Evolutionary conservation across 75 land plant genomes (phyloP), one percentile per base, ranked within the genome.

Genomic region (Sequoia sempervirens): DNA sequence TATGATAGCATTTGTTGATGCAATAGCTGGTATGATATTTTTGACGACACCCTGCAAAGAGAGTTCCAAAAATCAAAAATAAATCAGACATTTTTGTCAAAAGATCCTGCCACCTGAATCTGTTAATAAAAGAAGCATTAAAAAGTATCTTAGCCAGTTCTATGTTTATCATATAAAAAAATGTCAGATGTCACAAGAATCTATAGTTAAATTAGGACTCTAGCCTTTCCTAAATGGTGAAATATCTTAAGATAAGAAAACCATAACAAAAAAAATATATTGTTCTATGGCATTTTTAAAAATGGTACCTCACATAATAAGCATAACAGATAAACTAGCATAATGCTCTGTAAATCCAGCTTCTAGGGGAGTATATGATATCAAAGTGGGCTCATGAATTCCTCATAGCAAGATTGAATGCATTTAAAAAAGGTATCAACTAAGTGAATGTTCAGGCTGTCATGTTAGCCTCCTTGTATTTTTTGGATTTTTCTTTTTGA

Each of bases 1-100:
- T 66, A 97, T 88, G n/a, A 97, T 90, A 18, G 98, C 99, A 94
- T 97, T 97, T 40, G 99, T 97, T 69, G 99, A 94, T 82, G 99
- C 99, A 80, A 98, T 98, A 37, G 99, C 99, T 82, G 99, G 99
- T 61, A 98, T 90, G 26, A 98, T 98, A 86, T 98, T 98, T 87
- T 98, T 98, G 75, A 98, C 97, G 30, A 98, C 99, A 64, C 99
- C 99, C 99, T 98, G 93, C 50, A 85, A 87, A 38, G 45, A 78
- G 4, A 7, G 32, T n/a, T n/a, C 80, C 80, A 78, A 78, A 45
- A 26, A 45, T 18, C 7, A 23, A 4, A 6, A 6, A 5, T 5
- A 61, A 61, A 61, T 61, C n/a, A 61, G 8, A 61, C 66, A 61
- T 61, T 61, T 23, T 1, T 8, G 6, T 61, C n/a, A 61, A 61